Base-by-base conservation (phyloP, 176 grass and related monocot genomes). In the Dactylis glomerata region DNA sequence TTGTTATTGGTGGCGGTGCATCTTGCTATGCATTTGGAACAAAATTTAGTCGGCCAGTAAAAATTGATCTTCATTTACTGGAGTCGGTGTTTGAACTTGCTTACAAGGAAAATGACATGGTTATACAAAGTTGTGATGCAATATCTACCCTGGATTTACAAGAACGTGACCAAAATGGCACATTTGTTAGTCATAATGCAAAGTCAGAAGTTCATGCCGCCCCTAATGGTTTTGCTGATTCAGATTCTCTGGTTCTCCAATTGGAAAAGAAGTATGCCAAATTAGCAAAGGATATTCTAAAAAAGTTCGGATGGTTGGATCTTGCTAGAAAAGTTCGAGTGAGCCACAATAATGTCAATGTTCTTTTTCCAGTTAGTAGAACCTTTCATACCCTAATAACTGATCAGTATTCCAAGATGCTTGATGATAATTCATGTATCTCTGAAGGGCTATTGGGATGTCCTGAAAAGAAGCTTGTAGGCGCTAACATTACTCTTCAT, bases 21-120 rank as follows among this genome's bases (percentile, higher is more conserved):
- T 90, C 96, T 68, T 98, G 96, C 75, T 98, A 98, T 93, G 96
- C 96, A 81, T 98, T 98, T 87, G 93, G 96, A 63, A 92, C 96
- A 57, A 95, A 90, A 75, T 98, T 98, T 46, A 93, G 63, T 84
- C 47, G 82, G 50, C 93, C 96, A 87, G 92, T 90, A 90, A 89
- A 85, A 83, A 84, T 98, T 82, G 81, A 93, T 81, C 68, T 98
- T 78, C 85, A 85, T 85, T 87, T 85, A 22, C 71, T 95, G 78
- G 90, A 95, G 12, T 88, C 73, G 45, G 38, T 81, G 49, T 71
- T 51, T 72, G 41, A 83, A 61, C 68, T 77, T 61, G 33, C 24
- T 73, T 54, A 32, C 40, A 74, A 82, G 31, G 56, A 77, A 71
- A 54, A 80, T 65, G 50, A 45, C 55, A 65, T 52, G 5, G 9